A percentile compares a stretch with the other conserved stretches of the same genome.
Evolutionary conservation across 1,139 yeast genomes (phyloP).

Genomic region (Pichia inconspicua): DNA sequence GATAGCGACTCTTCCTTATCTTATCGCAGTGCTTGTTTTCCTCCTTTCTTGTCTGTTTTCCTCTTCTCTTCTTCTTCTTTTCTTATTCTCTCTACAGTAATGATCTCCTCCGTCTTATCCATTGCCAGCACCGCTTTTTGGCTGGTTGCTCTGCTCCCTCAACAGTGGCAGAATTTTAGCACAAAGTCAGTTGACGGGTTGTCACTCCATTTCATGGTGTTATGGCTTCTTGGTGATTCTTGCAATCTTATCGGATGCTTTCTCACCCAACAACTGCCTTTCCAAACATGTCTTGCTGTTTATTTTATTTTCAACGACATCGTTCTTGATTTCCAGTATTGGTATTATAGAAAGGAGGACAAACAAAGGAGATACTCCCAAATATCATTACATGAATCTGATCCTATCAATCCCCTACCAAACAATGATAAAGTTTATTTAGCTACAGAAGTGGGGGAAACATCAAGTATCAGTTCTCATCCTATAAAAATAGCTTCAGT

Average conservation of each 20-base stretch:
- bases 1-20: not conserved
- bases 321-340: conserved; percentile 64
- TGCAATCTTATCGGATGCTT: conserved; percentile 71
- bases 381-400: not conserved
- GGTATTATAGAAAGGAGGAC: conserved; percentile 40
- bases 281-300: conserved; percentile 66
- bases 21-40: no score
- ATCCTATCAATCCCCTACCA: not conserved
- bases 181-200: conserved; percentile 78
- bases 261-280: conserved; percentile 63
- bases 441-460: not conserved
- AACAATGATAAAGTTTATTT: no score
- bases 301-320: conserved; percentile 71
- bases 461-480: no score
- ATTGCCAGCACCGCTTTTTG: conserved; percentile 51
- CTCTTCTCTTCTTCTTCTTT: not conserved
- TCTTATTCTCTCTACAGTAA: not conserved
- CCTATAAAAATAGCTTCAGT: conserved; percentile 5
- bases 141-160: conserved; percentile 83
- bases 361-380: not conserved
- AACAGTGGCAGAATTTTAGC: conserved; percentile 63
- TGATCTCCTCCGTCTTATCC: conserved; percentile 8
- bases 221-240: conserved; percentile 83
- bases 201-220: conserved; percentile 58
- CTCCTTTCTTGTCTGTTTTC: no score